Evolutionary conservation across 176 grass and related monocot species (phyloP).

Genomic region (Phragmites australis): DNA sequence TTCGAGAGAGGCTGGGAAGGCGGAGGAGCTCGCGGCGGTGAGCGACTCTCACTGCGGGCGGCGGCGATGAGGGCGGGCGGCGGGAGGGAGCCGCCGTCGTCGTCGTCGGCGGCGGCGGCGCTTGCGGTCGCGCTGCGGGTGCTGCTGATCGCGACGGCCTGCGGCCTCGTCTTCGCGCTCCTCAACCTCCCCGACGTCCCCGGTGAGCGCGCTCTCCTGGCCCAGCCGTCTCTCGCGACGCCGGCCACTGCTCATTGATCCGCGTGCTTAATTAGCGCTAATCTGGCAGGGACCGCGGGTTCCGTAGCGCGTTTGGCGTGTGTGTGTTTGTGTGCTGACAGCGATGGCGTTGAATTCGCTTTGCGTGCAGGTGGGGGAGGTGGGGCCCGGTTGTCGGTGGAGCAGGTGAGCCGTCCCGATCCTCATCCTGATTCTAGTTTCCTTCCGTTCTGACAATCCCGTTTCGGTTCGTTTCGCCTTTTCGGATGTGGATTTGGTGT

Average conservation of each 20-base stretch:
- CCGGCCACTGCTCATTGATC: too few relatives aligned
- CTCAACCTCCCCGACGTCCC: constrained; percentile 48
- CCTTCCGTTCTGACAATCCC: not conserved
- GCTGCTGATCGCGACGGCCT: constrained; percentile 42
- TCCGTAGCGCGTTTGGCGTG: not conserved
- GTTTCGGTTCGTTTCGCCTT: not conserved
- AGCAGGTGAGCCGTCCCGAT: constrained; percentile 19
- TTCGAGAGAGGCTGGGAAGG: not conserved
- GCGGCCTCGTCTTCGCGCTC: constrained; percentile 38
- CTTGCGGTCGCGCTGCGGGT: constrained; percentile 14
- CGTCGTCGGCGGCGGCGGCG: not conserved
- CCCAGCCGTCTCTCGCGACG: too few relatives aligned
- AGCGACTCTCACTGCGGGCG: too few relatives aligned
- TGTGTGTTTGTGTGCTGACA: not conserved
- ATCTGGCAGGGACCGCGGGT: not conserved
- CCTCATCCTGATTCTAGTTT: not conserved
- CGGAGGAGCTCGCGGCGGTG: too few relatives aligned
- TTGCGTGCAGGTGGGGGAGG: constrained; percentile 36
- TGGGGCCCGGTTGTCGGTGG: not conserved
- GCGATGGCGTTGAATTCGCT: constrained; percentile 1
- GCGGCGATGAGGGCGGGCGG: constrained; percentile 10
- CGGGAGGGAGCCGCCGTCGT: not conserved
- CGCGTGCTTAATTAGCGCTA: not conserved
- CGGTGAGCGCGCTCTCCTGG: too few relatives aligned
- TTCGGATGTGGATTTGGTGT: not conserved